phyloP scores from a whole-genome alignment of 2,329 filamentous ascomycete genomes.

The Fusarium goolgardi region DNA sequence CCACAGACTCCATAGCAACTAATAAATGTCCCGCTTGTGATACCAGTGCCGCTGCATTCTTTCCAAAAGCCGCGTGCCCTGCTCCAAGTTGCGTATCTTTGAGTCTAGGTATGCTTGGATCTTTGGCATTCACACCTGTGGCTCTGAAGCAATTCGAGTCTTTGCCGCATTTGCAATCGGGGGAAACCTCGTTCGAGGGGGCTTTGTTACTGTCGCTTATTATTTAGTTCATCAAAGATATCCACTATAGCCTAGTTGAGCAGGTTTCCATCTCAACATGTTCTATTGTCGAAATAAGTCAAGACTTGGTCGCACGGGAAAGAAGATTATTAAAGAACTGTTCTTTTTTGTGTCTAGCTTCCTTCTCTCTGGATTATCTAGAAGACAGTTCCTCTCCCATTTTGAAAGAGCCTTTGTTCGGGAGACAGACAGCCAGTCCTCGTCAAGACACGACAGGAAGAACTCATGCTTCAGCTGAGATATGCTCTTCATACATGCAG shows the following conservation, averaged over 20 bases:
- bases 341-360: not conserved
- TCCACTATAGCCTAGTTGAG: not conserved
- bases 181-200: too few relatives aligned
- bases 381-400: too few relatives aligned
- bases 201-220: not conserved
- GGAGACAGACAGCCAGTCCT: not conserved
- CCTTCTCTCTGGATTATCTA: not conserved
- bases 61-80: not conserved
- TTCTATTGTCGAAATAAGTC: not conserved
- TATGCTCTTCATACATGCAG: not conserved
- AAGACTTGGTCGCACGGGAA: not conserved
- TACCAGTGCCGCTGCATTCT: not conserved
- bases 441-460: not conserved
- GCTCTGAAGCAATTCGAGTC: not conserved
- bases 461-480: not conserved
- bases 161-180: not conserved
- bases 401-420: too few relatives aligned
- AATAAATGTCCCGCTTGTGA: not conserved
- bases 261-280: not conserved
- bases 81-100: not conserved
- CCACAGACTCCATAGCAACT: not conserved
- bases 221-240: not conserved
- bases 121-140: not conserved
- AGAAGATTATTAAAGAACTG: too few relatives aligned
- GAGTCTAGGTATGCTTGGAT: not conserved